Evolutionary conservation across 108 stramenopile genomes (phyloP).

Genomic region (Cyclotella choctawhatcheeana): DNA sequence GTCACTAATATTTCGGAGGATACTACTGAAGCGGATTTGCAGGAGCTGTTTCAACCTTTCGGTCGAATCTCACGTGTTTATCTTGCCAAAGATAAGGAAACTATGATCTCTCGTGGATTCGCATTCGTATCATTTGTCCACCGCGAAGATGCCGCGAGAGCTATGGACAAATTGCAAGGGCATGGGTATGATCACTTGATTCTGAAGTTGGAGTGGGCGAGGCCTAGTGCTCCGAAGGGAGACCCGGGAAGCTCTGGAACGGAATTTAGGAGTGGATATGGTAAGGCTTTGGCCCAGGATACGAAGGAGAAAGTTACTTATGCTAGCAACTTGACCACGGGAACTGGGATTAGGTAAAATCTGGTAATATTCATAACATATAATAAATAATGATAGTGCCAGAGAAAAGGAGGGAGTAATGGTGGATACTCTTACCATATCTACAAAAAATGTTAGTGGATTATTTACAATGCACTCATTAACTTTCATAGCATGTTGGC

Average conservation of each 20-base stretch:
- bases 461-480: no score
- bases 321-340: slow-evolving; percentile 93
- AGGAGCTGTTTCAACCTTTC: slow-evolving; percentile 93
- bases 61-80: slow-evolving; percentile 96
- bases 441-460: no score
- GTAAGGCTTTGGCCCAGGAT: slow-evolving; percentile 97
- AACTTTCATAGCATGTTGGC: no score
- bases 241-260: slow-evolving; percentile 80
- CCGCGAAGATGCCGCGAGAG: slow-evolving; percentile 89
- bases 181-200: slow-evolving; percentile 99
- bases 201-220: slow-evolving; percentile 98
- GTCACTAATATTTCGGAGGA: slow-evolving; percentile 98
- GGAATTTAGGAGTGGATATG: slow-evolving; percentile 92
- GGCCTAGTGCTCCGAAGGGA: slow-evolving; percentile 89
- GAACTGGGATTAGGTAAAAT: slow-evolving; percentile 15
- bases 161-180: slow-evolving; percentile 96
- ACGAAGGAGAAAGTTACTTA: slow-evolving; percentile 94
- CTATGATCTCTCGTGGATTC: slow-evolving; percentile 91
- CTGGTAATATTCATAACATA: not conserved
- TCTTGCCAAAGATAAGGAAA: slow-evolving; percentile 97
- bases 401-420: no score
- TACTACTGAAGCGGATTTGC: slow-evolving; percentile 95
- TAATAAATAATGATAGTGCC: no score
- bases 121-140: slow-evolving; percentile 96
- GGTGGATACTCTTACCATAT: no score